phyloP scores from a whole-genome alignment of 2,329 filamentous ascomycete genomes.

The Endoconidiophora laricicola region DNA sequence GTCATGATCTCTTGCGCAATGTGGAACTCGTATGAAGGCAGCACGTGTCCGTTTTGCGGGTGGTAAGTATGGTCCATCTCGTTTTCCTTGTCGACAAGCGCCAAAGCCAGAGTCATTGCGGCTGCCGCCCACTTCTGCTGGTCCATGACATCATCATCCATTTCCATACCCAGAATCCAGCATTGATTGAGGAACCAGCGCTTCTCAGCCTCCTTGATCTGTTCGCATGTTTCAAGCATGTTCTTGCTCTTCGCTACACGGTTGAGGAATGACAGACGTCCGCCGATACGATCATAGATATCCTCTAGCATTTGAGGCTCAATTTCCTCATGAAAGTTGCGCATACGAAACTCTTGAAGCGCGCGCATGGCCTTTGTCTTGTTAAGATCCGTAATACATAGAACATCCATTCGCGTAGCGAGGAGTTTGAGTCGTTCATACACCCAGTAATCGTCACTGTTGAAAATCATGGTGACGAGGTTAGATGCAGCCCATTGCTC shows the following conservation, averaged over 20 bases:
- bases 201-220: conserved; percentile 51
- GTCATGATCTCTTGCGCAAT: conserved; percentile 88
- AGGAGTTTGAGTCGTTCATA: conserved; percentile 89
- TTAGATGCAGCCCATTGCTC: conserved; percentile 93
- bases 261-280: conserved; percentile 73
- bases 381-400: conserved; percentile 67
- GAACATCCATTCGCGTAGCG: conserved; percentile 86
- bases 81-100: conserved; percentile 69
- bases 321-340: conserved; percentile 52
- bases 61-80: conserved; percentile 51
- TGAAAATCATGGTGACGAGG: conserved; percentile 83
- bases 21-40: conserved; percentile 69
- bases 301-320: conserved; percentile 44
- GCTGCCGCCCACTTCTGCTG: conserved; percentile 92
- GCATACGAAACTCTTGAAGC: conserved; percentile 60
- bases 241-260: conserved; percentile 73
- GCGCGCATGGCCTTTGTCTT: conserved; percentile 64
- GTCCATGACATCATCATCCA: conserved; percentile 97
- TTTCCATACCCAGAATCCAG: conserved; percentile 54
- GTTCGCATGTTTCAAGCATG: conserved; percentile 63
- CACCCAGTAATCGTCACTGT: conserved; percentile 96
- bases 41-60: conserved; percentile 48
- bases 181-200: conserved; percentile 65
- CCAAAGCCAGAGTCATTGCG: conserved; percentile 83
- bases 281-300: conserved; percentile 76